Evolutionary conservation across 2,329 filamentous ascomycete genomes (phyloP).

Genomic region (Colletotrichum camelliae): DNA sequence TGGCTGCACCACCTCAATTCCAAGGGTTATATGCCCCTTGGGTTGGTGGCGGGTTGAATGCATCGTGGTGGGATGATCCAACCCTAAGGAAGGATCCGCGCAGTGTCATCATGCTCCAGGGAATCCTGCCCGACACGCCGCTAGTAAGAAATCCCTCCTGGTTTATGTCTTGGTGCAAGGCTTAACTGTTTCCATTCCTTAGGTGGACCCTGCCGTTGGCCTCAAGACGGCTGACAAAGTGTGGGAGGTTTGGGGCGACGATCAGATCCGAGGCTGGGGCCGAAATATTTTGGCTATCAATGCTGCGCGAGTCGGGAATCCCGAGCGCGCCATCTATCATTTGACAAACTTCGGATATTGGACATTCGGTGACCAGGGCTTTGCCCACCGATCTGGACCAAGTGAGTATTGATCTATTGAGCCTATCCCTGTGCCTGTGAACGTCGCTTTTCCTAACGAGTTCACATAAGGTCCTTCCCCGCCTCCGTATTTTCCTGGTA

Average conservation of each 20-base stretch:
- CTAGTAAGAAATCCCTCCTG: constrained; percentile 10
- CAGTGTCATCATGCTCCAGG: constrained; percentile 48
- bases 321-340: constrained; percentile 43
- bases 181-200: neutral
- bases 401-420: constrained; percentile 8
- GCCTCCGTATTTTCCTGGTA: constrained; percentile 40
- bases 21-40: constrained; percentile 50
- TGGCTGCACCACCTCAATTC: constrained; percentile 56
- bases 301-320: constrained; percentile 43
- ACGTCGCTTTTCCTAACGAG: neutral
- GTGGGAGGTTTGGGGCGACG: constrained; percentile 44
- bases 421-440: neutral
- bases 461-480: neutral
- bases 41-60: constrained; percentile 56
- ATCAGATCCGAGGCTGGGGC: constrained; percentile 49
- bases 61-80: constrained; percentile 45
- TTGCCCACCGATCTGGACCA: constrained; percentile 31
- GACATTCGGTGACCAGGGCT: constrained; percentile 38
- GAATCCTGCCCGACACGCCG: constrained; percentile 44
- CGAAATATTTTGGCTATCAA: constrained; percentile 53
- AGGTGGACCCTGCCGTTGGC: constrained; percentile 38
- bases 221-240: constrained; percentile 42
- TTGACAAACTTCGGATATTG: constrained; percentile 45
- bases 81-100: constrained; percentile 45
- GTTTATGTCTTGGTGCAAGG: neutral